A percentile compares a stretch with the other conserved stretches of the same genome.
Evolutionary conservation across 495 filamentous ascomycete species (phyloP).

Genomic region (Collariella sp.): DNA sequence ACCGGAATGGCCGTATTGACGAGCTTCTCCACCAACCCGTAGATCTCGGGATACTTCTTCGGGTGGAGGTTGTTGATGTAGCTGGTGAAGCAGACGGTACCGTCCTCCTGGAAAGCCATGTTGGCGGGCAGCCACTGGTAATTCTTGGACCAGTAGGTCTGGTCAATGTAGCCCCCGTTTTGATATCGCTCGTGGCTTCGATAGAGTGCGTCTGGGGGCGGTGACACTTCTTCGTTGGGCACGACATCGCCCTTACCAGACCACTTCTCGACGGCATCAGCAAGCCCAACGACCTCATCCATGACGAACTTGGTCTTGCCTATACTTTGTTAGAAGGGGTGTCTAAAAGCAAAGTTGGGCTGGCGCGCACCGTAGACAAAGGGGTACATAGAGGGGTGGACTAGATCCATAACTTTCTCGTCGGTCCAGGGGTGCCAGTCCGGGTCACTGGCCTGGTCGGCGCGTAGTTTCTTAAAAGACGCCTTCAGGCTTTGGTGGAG

Average conservation of each 20-base stretch:
- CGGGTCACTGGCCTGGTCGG: conserved; percentile 35
- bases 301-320: conserved; percentile 25
- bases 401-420: conserved; percentile 49
- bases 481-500: conserved; percentile 13
- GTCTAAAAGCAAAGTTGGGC: neutral
- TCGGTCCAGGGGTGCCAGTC: conserved; percentile 54
- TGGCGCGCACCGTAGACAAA: conserved; percentile 39
- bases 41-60: conserved; percentile 37
- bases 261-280: conserved; percentile 26
- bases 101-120: conserved; percentile 35
- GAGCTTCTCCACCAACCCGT: conserved; percentile 44
- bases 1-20: conserved; percentile 44
- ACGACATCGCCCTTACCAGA: conserved; percentile 24
- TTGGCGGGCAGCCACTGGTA: conserved; percentile 60
- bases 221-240: conserved; percentile 22
- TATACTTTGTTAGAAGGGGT: neutral
- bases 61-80: conserved; percentile 64
- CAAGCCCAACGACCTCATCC: conserved; percentile 26
- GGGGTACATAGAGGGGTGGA: conserved; percentile 56
- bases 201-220: no score
- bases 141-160: conserved; percentile 32
- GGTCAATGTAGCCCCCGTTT: no score
- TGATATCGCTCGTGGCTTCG: no score
- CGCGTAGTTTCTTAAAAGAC: conserved; percentile 29
- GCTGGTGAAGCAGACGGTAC: conserved; percentile 56